Evolutionary conservation across 1,284 basidiomycete species (phyloP), one percentile per base, ranked within the genome.

Genomic region (Macrocystidia cucumis): DNA sequence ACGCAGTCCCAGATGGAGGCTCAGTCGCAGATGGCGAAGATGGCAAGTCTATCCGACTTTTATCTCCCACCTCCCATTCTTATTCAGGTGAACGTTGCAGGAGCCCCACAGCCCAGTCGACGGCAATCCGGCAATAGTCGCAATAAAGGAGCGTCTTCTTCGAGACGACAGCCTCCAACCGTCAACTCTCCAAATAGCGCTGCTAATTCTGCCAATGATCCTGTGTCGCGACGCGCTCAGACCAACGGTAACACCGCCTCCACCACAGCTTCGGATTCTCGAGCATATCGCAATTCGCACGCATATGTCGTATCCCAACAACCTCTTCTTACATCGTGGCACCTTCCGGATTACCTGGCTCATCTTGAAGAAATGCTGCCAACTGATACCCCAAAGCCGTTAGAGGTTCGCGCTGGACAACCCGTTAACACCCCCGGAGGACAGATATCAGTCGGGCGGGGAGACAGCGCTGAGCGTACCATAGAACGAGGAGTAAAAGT

Each of bases 321-420:
- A 51, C 72, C 79, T 18, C 65, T 87, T 6, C 76, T 78, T 55
- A 79, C 80, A 31, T 80, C 84, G 29, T 97, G 91, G 92, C 75
- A 81, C 41, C 66, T 98, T 31, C 95, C 95, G 6, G 95, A 98
- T 60, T 95, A 98, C 60, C 75, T 98, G 26, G 74, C 82, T 0
- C 87, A 93, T 52, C 80, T 96, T 39, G 76, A 86, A 44, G 77
- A 81, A 47, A 80, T 96, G 54, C 69, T 98, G 5, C 92, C 91
- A 16, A 72, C 76, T 5, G 68, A 78, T 16, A 65, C 69, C 5
- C 91, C 90, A 1, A 71, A 72, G 35, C 85, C 88, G 0, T 66
- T 95, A 24, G 76, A 85, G 50, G 78, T 95, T 26, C 74, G 77
- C 38, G 66, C 56, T 42, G 45, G 62, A 41, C 39, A 47, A 41